phyloP scores from a whole-genome alignment of 2,329 filamentous ascomycete species.

The Seiridium cupressi region DNA sequence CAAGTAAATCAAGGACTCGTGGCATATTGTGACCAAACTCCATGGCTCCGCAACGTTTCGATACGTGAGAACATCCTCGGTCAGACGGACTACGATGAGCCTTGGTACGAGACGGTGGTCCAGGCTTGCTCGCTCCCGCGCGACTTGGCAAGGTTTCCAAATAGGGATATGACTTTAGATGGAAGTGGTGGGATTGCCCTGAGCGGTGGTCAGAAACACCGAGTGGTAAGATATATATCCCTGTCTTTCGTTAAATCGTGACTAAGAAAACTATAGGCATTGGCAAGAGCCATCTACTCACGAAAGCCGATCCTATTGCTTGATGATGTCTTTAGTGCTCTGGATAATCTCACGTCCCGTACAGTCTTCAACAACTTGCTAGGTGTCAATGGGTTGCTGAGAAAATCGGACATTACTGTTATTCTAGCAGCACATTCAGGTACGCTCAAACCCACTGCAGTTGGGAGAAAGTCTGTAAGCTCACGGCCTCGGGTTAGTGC shows the following conservation, averaged over 20 bases:
- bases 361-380: slow-evolving; percentile 28
- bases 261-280: slow-evolving; percentile 21
- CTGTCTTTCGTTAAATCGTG: no score
- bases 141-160: neutral
- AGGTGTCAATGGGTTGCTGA: slow-evolving; percentile 25
- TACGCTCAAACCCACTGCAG: neutral
- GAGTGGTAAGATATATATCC: neutral
- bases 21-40: slow-evolving; percentile 23
- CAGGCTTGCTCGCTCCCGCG: slow-evolving; percentile 11
- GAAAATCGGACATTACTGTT: slow-evolving; percentile 2
- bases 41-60: slow-evolving; percentile 21
- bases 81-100: slow-evolving; percentile 11
- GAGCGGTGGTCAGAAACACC: slow-evolving; percentile 6
- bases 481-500: no score
- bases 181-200: neutral
- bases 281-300: slow-evolving; percentile 34
- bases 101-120: slow-evolving; percentile 14
- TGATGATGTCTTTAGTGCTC: slow-evolving; percentile 34
- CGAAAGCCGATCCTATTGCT: slow-evolving; percentile 26
- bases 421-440: neutral
- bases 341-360: slow-evolving; percentile 32
- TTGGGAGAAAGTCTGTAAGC: neutral
- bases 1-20: slow-evolving; percentile 62
- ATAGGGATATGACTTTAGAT: neutral
- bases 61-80: slow-evolving; percentile 23